Base-by-base conservation (phyloP, 208 protist genomes). In the Trypanosoma platydactyli region DNA sequence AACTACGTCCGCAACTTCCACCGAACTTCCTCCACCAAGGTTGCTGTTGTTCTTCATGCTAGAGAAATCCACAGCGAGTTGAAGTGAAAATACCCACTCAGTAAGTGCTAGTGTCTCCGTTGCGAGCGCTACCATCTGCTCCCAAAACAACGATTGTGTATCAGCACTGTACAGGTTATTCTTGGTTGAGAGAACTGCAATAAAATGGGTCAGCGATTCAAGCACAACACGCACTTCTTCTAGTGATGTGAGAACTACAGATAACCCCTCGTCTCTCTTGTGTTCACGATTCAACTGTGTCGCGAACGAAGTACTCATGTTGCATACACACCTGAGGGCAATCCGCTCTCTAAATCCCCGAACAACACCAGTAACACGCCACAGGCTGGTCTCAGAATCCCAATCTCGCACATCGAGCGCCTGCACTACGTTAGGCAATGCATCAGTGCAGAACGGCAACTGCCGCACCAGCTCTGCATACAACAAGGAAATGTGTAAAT, bases 301-400 rank as follows among this genome's bases (percentile, higher is more conserved):
- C 7, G 52, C 16, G 30, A 51, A 33, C 22, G 45, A 9, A 42
- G 16, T 42, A 24, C 18, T 13, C n/a, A 45, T 48, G 6, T 15
- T 38, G 18, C 15, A 33, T n/a, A 27, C 13, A 30, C 29, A 67
- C 6, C 41, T 22, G n/a, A 38, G 42, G 45, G 53, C 38, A 40
- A 73, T 41, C 18, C 50, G 49, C 40, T 56, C 59, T 33, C 53
- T 42, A 15, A 66, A 67, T 0, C 68, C 68, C 52, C 68, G 59
- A 5, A 73, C 20, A 1, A 73, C 51, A 33, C 68, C 68, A 63
- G 45, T 40, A 38, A 53, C 35, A 41, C 68, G 44, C 68, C 68
- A 73, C 13, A 63, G 30, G 2, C 33, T 18, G 15, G 18, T 25
- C 0, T 44, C 38, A 15, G 24, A 9, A 11, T 33, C 41, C 33